Conservation (phyloP, 306 rosid species). For the Lupinus albus region DNA sequence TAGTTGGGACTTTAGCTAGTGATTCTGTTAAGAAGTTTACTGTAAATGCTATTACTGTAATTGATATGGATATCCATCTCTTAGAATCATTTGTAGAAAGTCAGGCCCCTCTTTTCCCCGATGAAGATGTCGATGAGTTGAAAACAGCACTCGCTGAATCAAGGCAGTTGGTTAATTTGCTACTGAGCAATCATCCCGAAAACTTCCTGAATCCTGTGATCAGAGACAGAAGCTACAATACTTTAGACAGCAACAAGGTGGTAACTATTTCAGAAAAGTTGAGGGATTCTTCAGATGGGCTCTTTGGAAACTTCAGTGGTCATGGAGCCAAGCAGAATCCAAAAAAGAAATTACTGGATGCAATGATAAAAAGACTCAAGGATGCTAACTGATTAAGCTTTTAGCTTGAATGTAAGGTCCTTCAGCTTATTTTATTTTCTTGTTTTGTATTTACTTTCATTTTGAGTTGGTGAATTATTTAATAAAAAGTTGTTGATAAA, state of each 20-base stretch:
- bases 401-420: conserved; percentile 57
- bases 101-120: conserved; percentile 70
- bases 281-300: conserved; percentile 87
- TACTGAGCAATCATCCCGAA: conserved; percentile 88
- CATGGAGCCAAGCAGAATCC: conserved; percentile 90
- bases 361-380: conserved; percentile 83
- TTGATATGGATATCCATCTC: conserved; percentile 79
- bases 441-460: conserved; percentile 39
- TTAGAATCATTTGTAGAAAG: conserved; percentile 89
- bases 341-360: conserved; percentile 83
- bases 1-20: conserved; percentile 70
- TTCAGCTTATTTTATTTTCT: conserved; percentile 40
- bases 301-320: conserved; percentile 88
- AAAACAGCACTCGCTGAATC: conserved; percentile 73
- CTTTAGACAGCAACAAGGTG: conserved; percentile 83
- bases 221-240: conserved; percentile 86
- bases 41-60: conserved; percentile 67
- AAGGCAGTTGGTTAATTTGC: conserved; percentile 83
- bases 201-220: conserved; percentile 90
- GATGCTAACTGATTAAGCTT: conserved; percentile 70
- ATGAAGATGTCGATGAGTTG: conserved; percentile 76
- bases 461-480: conserved; percentile 51
- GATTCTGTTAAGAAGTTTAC: conserved; percentile 85
- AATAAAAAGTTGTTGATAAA: conserved; percentile 52
- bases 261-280: conserved; percentile 78